These are phyloP conservation scores for Stropharia rugosoannulata DNA, from an alignment of 768 basidiomycete genomes.

Conservation along the genomic window DNA sequence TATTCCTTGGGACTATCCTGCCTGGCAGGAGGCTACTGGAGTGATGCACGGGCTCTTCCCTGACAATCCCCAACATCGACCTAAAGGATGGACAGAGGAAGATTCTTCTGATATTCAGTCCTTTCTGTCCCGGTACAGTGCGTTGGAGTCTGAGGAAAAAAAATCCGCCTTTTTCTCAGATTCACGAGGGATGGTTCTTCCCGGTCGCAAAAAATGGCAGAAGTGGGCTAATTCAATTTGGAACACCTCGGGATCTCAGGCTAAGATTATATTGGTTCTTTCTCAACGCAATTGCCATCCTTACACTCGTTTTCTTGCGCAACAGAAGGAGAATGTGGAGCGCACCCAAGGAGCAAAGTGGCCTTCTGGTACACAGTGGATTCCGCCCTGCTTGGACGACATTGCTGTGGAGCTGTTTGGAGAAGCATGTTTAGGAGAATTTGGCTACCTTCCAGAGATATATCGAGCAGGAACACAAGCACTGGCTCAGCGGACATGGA, in stretches of 20 bases:
- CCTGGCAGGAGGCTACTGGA: constrained; percentile 16
- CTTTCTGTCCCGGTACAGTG: constrained; percentile 13
- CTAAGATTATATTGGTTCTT: constrained; percentile 7
- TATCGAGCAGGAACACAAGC: neutral
- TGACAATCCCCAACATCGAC: constrained; percentile 7
- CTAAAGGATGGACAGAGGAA: constrained; percentile 9
- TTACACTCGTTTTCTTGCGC: neutral
- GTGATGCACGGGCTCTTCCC: constrained; percentile 16
- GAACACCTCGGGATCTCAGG: constrained; percentile 5
- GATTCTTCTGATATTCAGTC: constrained; percentile 8
- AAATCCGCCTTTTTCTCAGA: constrained; percentile 9
- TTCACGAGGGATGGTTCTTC: neutral
- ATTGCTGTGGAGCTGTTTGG: constrained; percentile 14
- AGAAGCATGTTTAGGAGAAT: constrained; percentile 4
- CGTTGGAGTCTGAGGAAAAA: neutral
- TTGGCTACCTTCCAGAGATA: neutral
- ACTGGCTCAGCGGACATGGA: constrained; percentile 10
- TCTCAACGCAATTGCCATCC: constrained; percentile 8
- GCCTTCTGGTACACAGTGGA: constrained; percentile 2
- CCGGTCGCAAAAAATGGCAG: constrained; percentile 14
- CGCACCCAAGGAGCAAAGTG: too few relatives aligned
- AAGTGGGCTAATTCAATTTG: constrained; percentile 10
- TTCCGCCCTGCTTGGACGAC: constrained; percentile 4
- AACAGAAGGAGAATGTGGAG: neutral
- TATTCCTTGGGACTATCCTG: constrained; percentile 11